phyloP scores from a whole-genome alignment of 116 monocot species.

The Papilionanthe hybrid region DNA sequence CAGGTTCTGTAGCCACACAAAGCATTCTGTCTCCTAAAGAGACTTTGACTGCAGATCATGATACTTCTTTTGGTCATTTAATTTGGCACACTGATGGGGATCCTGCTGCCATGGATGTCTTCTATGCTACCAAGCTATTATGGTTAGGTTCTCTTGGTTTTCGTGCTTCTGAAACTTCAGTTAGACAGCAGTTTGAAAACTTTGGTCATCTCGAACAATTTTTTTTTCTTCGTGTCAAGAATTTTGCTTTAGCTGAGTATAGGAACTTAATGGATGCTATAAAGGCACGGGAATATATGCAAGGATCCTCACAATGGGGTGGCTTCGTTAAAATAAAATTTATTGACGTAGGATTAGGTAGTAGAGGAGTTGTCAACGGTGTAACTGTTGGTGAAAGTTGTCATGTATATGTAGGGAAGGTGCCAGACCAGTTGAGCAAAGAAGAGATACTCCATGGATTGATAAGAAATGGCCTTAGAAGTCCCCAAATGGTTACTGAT shows the following conservation, averaged over 20 bases:
- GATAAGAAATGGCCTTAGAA: slow-evolving; percentile 33
- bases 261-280: slow-evolving; percentile 80
- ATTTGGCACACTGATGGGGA: slow-evolving; percentile 67
- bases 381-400: slow-evolving; percentile 69
- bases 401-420: slow-evolving; percentile 77
- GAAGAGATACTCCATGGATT: slow-evolving; percentile 70
- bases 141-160: slow-evolving; percentile 67
- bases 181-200: slow-evolving; percentile 72
- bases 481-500: slow-evolving; percentile 48
- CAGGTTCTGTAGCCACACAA: slow-evolving; percentile 14
- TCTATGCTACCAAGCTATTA: slow-evolving; percentile 67
- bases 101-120: slow-evolving; percentile 65
- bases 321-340: slow-evolving; percentile 62
- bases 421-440: slow-evolving; percentile 45
- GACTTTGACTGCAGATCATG: slow-evolving; percentile 11
- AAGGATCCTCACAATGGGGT: slow-evolving; percentile 74
- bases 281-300: slow-evolving; percentile 78
- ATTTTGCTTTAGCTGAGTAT: slow-evolving; percentile 81
- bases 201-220: slow-evolving; percentile 73
- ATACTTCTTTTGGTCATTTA: slow-evolving; percentile 29
- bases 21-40: slow-evolving; percentile 30
- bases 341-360: slow-evolving; percentile 72
- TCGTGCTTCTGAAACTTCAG: slow-evolving; percentile 50
- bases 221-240: slow-evolving; percentile 43
- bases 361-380: slow-evolving; percentile 52